phyloP scores from a whole-genome alignment of 2,329 filamentous ascomycete genomes.

The Colletotrichum cordylinicola region DNA sequence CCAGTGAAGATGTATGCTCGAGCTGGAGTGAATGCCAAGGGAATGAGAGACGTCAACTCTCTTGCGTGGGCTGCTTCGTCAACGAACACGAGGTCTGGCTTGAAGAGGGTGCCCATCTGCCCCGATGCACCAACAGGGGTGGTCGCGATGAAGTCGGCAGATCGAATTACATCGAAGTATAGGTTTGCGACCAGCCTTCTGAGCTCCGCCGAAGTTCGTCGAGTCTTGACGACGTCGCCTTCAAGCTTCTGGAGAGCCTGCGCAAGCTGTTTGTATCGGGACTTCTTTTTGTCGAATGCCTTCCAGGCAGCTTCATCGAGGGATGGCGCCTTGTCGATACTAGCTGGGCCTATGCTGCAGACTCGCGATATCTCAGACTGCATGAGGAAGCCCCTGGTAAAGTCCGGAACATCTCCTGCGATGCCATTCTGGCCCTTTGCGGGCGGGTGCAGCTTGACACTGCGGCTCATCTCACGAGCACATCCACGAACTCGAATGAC shows the following conservation, averaged over 20 bases:
- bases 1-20: constrained; percentile 38
- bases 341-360: neutral
- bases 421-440: constrained; percentile 24
- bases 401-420: neutral
- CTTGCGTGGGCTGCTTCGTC: no score
- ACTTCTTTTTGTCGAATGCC: constrained; percentile 38
- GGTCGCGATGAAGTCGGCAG: neutral
- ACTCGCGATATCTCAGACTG: neutral
- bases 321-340: constrained; percentile 31
- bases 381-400: constrained; percentile 9
- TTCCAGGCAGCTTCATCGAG: constrained; percentile 50
- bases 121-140: neutral
- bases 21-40: constrained; percentile 26
- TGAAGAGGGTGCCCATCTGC: neutral
- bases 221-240: constrained; percentile 22
- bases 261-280: constrained; percentile 38
- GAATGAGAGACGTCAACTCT: no score
- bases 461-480: constrained; percentile 15
- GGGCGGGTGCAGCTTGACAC: constrained; percentile 1
- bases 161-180: constrained; percentile 46
- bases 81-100: constrained; percentile 64
- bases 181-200: constrained; percentile 36
- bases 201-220: constrained; percentile 23
- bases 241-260: constrained; percentile 37
- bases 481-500: constrained; percentile 18